Evolutionary conservation across 2,329 filamentous ascomycete species (phyloP).

Genomic region (Colletotrichum liriopes): DNA sequence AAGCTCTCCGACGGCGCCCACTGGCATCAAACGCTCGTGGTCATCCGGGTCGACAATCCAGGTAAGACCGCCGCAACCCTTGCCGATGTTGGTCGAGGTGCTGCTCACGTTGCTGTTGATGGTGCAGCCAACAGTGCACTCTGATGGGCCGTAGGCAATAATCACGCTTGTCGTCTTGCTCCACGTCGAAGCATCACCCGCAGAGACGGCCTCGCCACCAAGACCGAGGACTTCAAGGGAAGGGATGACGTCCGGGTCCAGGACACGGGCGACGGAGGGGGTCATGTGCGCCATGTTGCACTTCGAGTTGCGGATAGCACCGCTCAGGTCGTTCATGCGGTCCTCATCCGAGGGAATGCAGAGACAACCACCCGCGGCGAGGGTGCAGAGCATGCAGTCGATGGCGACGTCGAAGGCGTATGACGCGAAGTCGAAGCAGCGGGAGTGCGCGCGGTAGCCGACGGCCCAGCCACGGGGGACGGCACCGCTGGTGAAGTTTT

Average conservation of each 20-base stretch:
- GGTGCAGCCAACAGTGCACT: conserved; percentile 68
- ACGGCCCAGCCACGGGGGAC: conserved; percentile 60
- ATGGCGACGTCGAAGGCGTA: conserved; percentile 71
- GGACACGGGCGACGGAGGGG: conserved; percentile 64
- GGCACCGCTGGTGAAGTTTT: conserved; percentile 63
- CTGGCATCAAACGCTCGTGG: conserved; percentile 62
- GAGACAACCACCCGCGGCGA: conserved; percentile 65
- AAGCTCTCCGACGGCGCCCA: conserved; percentile 68
- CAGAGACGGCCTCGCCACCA: conserved; percentile 68
- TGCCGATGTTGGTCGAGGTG: conserved; percentile 63
- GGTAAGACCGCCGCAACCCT: conserved; percentile 62
- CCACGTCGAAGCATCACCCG: conserved; percentile 65
- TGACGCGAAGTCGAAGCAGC: conserved; percentile 65
- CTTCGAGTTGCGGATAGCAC: conserved; percentile 59
- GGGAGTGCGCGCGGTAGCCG: conserved; percentile 58
- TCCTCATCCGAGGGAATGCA: conserved; percentile 70
- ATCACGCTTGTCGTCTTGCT: conserved; percentile 62
- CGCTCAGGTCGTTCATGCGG: conserved; percentile 66
- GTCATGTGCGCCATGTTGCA: conserved; percentile 68
- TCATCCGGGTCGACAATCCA: conserved; percentile 68
- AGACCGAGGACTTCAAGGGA: conserved; percentile 64
- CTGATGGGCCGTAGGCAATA: conserved; percentile 69
- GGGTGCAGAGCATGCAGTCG: conserved; percentile 68
- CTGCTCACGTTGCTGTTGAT: conserved; percentile 61
- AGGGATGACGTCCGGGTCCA: conserved; percentile 63